Evolutionary conservation across 2,329 filamentous ascomycete species (phyloP).

Genomic region (Dissoconium aciculare): DNA sequence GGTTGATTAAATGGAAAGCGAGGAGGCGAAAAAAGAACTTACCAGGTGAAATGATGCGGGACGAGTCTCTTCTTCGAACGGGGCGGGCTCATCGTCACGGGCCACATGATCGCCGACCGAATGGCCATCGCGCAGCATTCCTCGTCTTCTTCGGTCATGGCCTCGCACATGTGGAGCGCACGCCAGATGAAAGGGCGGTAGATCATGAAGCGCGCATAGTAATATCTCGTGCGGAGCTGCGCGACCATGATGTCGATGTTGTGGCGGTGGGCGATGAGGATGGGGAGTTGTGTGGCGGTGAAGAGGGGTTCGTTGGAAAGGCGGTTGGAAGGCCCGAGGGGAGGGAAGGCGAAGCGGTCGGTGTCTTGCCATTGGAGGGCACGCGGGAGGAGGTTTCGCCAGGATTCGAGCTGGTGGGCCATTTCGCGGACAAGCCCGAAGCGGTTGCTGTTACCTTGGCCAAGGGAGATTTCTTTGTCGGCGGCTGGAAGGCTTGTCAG

Average conservation of each 20-base stretch:
- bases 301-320: constrained; percentile 29
- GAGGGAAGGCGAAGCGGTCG: constrained; percentile 31
- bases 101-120: constrained; percentile 44
- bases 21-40: too few relatives aligned
- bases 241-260: constrained; percentile 43
- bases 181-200: constrained; percentile 46
- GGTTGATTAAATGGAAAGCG: too few relatives aligned
- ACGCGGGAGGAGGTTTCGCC: constrained; percentile 41
- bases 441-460: not conserved
- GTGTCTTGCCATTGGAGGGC: constrained; percentile 45
- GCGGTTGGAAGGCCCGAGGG: constrained; percentile 15
- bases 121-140: constrained; percentile 43
- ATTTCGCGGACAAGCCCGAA: constrained; percentile 36
- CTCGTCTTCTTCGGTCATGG: constrained; percentile 39
- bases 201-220: constrained; percentile 43
- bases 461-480: constrained; percentile 10
- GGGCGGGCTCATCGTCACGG: constrained; percentile 42
- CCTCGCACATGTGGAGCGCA: constrained; percentile 42
- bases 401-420: constrained; percentile 40
- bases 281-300: constrained; percentile 31
- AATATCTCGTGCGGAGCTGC: constrained; percentile 43
- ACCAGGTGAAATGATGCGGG: constrained; percentile 45
- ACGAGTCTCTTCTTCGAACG: constrained; percentile 44
- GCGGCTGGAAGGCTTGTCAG: constrained; percentile 2
- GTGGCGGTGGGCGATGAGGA: constrained; percentile 35